phyloP scores from a whole-genome alignment of 192 early-diverging fungal genomes.

The Backusella sp. region DNA sequence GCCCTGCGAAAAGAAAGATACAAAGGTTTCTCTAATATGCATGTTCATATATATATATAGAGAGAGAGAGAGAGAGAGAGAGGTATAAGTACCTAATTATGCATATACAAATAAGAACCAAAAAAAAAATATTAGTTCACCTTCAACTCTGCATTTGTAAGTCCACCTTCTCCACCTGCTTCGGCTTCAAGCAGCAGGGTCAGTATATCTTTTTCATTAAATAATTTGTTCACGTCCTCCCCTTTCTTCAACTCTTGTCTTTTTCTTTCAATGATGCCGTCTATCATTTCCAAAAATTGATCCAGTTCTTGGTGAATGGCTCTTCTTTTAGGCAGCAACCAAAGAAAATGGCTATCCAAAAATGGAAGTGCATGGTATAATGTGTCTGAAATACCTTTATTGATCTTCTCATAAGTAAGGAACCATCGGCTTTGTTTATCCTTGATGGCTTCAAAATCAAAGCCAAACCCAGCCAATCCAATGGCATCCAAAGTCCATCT shows the following conservation, averaged over 20 bases:
- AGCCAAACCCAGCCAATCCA: conserved; percentile 24
- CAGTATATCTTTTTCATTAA: conserved; percentile 30
- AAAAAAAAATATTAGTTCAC: background rate
- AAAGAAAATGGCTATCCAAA: conserved; percentile 35
- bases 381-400: conserved; percentile 37
- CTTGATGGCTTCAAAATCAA: conserved; percentile 52
- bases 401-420: conserved; percentile 46
- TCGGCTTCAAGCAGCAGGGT: conserved; percentile 28
- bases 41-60: background rate
- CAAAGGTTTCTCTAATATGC: conserved; percentile 10
- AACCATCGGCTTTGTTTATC: conserved; percentile 42
- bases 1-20: conserved; percentile 57
- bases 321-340: background rate
- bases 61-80: too few species aligned
- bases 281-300: conserved; percentile 12
- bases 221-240: background rate
- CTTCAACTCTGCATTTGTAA: background rate
- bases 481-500: conserved; percentile 33
- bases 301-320: background rate
- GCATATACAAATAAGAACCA: background rate
- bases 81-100: too few species aligned
- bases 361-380: conserved; percentile 35
- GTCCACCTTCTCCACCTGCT: background rate
- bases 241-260: background rate
- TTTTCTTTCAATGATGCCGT: conserved; percentile 8